These are phyloP conservation scores for Terana coerulea DNA, from an alignment of 768 basidiomycete genomes.

Conservation along the genomic window DNA sequence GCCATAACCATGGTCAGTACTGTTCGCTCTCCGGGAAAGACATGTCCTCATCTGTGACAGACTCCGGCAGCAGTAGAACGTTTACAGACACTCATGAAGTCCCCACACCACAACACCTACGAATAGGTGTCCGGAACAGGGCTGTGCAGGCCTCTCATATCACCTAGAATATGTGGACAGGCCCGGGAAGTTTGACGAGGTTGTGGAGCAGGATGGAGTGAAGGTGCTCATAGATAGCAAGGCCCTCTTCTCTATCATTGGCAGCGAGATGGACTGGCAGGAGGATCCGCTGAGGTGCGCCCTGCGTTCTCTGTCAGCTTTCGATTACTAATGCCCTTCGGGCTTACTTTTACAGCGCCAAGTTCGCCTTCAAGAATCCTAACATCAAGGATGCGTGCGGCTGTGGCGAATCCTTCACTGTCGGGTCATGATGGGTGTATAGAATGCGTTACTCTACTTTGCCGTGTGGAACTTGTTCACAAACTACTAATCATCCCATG, in stretches of 20 bases:
- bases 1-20: conserved; percentile 63
- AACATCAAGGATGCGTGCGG: conserved; percentile 95
- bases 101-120: conserved; percentile 90
- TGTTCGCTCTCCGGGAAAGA: background rate
- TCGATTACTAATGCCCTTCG: conserved; percentile 9
- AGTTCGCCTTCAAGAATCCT: conserved; percentile 84
- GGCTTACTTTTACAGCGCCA: conserved; percentile 46
- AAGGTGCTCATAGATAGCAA: conserved; percentile 93
- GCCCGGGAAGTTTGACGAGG: conserved; percentile 90
- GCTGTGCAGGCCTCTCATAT: conserved; percentile 89
- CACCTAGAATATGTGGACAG: conserved; percentile 94
- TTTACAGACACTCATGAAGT: conserved; percentile 66
- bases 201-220: conserved; percentile 94
- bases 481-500: background rate
- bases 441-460: background rate
- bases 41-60: conserved; percentile 36
- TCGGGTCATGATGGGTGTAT: conserved; percentile 29
- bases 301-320: background rate
- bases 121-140: conserved; percentile 95
- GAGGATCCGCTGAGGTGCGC: conserved; percentile 86
- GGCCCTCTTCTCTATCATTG: conserved; percentile 96
- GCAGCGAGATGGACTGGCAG: conserved; percentile 98
- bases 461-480: background rate
- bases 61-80: conserved; percentile 75
- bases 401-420: conserved; percentile 89